Evolutionary conservation across 2,329 filamentous ascomycete genomes (phyloP), one percentile per base, ranked within the genome.

Genomic region (Dothideomycetidae sp.): DNA sequence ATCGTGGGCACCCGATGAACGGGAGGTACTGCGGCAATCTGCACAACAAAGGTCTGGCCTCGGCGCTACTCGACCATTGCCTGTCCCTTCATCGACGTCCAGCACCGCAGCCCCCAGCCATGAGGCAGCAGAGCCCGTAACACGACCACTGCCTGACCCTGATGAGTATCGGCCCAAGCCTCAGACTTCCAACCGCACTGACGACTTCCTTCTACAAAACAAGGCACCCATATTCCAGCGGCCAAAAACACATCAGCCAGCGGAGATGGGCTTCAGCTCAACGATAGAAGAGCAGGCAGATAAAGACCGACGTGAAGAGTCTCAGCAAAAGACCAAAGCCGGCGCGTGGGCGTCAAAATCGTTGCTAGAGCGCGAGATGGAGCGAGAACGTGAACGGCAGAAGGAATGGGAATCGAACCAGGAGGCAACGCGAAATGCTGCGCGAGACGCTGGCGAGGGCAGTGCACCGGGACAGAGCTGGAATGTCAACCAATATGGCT

Each of bases 321-420:
- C 70, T 9, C 75, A 79, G 50, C 57, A 61, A 33, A 67, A 71
- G 53, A 78, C 74, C 13, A 75, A 74, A 53, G 70, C 73, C 1
- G 69, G 63, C 17, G 73, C 71, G 0, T 74, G 69, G 70, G 74
- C 74, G 1, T 68, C 68, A 45, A 81, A 78, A 60, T 80, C 75
- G 0, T 65, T 85, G 7, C 68, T 85, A 1, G 81, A 85, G 58
- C 72, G 78, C 17, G 81, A 86, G 57, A 84, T 85, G 78, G 80
- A 86, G 55, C 66, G 78, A 53, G 81, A 86, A 57, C 67, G 81
- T 5, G 73, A 83, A 60, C 66, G 80, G 10, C 81, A 86, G 59
- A 69, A 67, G 39, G 81, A 86, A 54, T 86, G 82, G 82, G 81
- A 90, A 55, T 73, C 81, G 44, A 64, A 73, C 1, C 82, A 88